phyloP scores from a whole-genome alignment of 2,329 filamentous ascomycete species.

The Talaromyces funiculosus region DNA sequence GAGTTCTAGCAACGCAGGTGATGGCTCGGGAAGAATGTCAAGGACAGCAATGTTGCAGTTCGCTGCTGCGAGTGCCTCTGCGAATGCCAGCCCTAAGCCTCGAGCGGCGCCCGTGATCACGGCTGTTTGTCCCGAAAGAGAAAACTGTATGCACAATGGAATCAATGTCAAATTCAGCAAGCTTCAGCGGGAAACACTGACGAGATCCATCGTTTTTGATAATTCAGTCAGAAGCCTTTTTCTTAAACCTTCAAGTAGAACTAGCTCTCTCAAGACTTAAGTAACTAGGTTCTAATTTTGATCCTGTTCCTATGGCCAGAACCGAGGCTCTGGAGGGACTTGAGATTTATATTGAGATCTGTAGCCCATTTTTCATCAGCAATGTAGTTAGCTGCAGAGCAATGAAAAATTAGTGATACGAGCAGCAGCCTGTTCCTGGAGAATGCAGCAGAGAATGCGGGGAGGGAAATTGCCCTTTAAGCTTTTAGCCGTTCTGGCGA shows the following conservation, averaged over 20 bases:
- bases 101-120: constrained; percentile 21
- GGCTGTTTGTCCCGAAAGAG: constrained; percentile 18
- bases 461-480: neutral
- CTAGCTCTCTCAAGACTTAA: neutral
- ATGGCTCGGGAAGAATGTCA: neutral
- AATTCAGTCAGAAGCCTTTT: neutral
- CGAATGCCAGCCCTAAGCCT: constrained; percentile 21
- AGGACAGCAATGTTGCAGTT: neutral
- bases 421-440: neutral
- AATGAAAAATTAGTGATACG: neutral
- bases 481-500: neutral
- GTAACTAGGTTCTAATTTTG: too few species aligned
- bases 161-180: neutral
- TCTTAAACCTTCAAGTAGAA: neutral
- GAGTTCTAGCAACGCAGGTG: neutral
- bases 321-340: too few species aligned
- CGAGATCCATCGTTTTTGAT: neutral
- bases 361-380: neutral
- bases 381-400: neutral
- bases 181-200: neutral
- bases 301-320: too few species aligned
- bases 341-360: neutral
- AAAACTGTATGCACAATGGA: constrained; percentile 10
- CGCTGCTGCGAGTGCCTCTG: constrained; percentile 18
- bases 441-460: neutral